phyloP scores from a whole-genome alignment of 805 yeast species.

The Ogataea minuta region DNA sequence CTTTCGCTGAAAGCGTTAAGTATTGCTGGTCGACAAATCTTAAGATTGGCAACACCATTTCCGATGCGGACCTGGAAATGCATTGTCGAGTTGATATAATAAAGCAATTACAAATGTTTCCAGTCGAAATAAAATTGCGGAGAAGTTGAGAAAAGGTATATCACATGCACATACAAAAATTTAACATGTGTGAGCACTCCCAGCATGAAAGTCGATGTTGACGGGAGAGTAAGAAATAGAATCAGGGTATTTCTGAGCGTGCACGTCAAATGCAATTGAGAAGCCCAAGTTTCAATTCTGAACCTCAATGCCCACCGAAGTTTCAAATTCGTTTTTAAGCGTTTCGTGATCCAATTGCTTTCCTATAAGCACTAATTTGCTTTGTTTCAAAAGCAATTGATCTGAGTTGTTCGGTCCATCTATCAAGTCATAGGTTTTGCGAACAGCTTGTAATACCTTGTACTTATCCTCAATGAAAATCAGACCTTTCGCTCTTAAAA shows the following conservation, averaged over 20 bases:
- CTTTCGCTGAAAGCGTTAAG: conserved; percentile 56
- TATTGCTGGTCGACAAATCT: conserved; percentile 57
- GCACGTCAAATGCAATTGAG: no score
- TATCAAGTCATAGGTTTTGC: conserved; percentile 84
- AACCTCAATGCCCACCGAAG: not conserved
- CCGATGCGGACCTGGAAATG: no score
- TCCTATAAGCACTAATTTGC: conserved; percentile 34
- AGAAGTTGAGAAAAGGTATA: no score
- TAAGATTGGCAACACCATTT: conserved; percentile 38
- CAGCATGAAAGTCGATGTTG: no score
- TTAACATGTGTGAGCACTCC: no score
- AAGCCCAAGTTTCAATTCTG: not conserved
- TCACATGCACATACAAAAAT: no score
- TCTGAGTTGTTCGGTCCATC: conserved; percentile 31
- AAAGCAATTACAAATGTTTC: no score
- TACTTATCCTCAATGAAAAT: conserved; percentile 43
- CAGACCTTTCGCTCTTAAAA: conserved; percentile 83
- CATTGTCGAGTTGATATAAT: no score
- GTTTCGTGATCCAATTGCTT: conserved; percentile 19
- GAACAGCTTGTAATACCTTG: conserved; percentile 82
- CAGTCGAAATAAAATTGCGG: no score
- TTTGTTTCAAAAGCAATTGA: not conserved
- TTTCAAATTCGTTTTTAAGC: conserved; percentile 6
- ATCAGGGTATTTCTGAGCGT: no score
- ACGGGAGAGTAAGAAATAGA: no score